Conservation (phyloP, 202 grass and related monocot species). For the Digitaria exilis region DNA sequence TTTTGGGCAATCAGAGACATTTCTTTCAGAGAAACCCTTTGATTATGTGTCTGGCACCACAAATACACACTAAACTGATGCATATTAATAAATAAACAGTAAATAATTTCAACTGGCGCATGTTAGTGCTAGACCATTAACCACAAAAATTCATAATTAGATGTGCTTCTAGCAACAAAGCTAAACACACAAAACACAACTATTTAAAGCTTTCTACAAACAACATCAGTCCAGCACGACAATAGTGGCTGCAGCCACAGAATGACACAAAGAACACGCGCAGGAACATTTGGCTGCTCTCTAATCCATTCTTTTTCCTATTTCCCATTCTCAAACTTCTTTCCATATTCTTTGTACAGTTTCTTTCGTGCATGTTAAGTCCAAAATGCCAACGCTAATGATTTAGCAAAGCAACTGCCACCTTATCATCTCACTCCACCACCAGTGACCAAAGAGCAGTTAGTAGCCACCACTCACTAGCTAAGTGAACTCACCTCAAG, state of each 20-base stretch:
- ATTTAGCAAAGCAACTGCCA: background rate
- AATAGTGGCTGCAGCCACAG: background rate
- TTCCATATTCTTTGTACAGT: background rate
- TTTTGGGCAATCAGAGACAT: background rate
- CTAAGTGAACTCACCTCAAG: background rate
- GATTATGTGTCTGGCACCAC: background rate
- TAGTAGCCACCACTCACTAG: background rate
- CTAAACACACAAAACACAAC: background rate
- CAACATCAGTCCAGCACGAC: background rate
- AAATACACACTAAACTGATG: background rate
- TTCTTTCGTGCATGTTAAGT: background rate
- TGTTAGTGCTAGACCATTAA: conserved; percentile 2
- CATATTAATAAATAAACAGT: background rate
- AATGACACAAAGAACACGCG: background rate
- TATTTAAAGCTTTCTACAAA: background rate
- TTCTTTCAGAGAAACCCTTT: conserved; percentile 9
- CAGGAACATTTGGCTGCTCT: background rate
- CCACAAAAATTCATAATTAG: background rate
- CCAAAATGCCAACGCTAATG: background rate
- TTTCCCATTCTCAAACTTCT: background rate
- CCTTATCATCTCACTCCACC: background rate
- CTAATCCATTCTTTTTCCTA: background rate
- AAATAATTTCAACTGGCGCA: background rate
- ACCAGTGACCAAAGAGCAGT: background rate
- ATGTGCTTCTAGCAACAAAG: background rate